Evolutionary conservation across 1,284 basidiomycete genomes (phyloP), one percentile per base, ranked within the genome.

Genomic region (Coniophora puteana): DNA sequence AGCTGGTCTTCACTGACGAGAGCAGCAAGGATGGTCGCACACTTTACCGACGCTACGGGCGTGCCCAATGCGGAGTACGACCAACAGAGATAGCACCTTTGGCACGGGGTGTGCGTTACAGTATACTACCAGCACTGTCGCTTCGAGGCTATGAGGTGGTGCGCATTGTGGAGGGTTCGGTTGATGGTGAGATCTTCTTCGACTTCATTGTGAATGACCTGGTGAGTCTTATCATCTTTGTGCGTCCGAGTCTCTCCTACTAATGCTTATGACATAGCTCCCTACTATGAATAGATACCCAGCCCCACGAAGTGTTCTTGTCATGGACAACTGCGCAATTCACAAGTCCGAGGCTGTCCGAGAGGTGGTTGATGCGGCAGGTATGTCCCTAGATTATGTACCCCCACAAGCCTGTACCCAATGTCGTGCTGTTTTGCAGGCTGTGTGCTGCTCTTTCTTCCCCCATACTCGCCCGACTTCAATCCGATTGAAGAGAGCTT

Each of bases 121-220:
- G 47, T 4, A 26, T 61, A 4, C 42, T 56, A 2, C 48, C 55
- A 6, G 58, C 52, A 4, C 44, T 62, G 23, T 52, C 49, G 2
- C 35, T 36, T 1, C 36, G 54, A 16, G 55, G 59, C 5, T 59
- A 59, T 30, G 45, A 56, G 18, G 49, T 54, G 0, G 28, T 45
- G 0, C 44, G 45, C 24, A 52, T 55, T 8, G 47, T 62, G 4
- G 49, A 51, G 29, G 61, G 58, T 5, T 63, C 58, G 2, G 37
- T 59, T 24, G 50, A 57, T 21, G 32, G 45, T 6, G 38, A 48
- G 2, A 40, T 39, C 8, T 62, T 61, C 41, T 47, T 50, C 32
- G 39, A 56, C 23, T 61, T 55, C 25, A 50, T 61, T 31, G 36
- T 41, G 1, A 49, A 58, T 16, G 41, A 58, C 42, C 51, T 62